Percentiles rank a stretch among this genome's conserved stretches.
Conservation (phyloP, 345 rosid species). For the Toxicodendron radicans region DNA sequence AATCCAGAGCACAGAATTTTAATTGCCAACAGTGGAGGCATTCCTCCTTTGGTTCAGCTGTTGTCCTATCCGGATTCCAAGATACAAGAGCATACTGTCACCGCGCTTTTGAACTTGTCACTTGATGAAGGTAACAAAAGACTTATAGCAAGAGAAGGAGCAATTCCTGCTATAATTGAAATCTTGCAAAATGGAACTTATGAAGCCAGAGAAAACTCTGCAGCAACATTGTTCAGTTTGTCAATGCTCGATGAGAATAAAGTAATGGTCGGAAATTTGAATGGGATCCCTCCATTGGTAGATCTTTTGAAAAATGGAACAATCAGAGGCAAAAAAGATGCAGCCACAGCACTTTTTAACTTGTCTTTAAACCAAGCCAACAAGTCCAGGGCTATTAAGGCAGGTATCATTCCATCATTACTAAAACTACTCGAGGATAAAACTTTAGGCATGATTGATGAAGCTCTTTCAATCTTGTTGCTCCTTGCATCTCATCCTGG, state of each 20-base stretch:
- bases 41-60: conserved; percentile 47
- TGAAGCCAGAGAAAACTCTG: conserved; percentile 60
- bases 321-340: conserved; percentile 60
- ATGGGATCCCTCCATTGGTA: conserved; percentile 64
- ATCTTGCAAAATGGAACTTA: conserved; percentile 49
- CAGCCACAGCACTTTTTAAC: conserved; percentile 71
- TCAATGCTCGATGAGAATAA: conserved; percentile 66
- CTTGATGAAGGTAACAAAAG: conserved; percentile 58
- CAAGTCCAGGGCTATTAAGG: conserved; percentile 56
- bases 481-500: conserved; percentile 50
- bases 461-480: conserved; percentile 59
- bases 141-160: conserved; percentile 54
- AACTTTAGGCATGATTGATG: conserved; percentile 57
- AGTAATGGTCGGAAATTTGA: conserved; percentile 41
- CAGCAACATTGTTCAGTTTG: conserved; percentile 59
- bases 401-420: conserved; percentile 51
- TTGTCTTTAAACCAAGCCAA: conserved; percentile 51
- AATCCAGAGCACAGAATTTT: conserved; percentile 55
- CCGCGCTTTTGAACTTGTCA: conserved; percentile 63
- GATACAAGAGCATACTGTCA: conserved; percentile 64
- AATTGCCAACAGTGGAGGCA: conserved; percentile 54
- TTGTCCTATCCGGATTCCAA: conserved; percentile 44
- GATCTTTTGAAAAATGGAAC: conserved; percentile 50
- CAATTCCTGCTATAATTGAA: conserved; percentile 50
- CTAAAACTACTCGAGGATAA: conserved; percentile 46